Evolutionary conservation across 805 yeast genomes (phyloP), one percentile per base, ranked within the genome.

Genomic region (Blastobotrys americana): DNA sequence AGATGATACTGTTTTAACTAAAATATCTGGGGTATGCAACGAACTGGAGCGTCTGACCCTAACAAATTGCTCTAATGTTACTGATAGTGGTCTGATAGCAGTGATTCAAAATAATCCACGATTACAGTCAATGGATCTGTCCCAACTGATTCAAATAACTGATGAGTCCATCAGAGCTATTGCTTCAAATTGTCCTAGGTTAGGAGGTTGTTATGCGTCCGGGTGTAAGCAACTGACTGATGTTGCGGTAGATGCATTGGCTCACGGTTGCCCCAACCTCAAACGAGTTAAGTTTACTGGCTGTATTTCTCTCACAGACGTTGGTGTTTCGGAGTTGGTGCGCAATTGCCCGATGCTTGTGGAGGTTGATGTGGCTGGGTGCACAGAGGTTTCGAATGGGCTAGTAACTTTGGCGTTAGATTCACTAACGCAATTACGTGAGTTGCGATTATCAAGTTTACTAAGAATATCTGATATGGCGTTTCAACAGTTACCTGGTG

Each of bases 171-270:
- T 87, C 47, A 53, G 64, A 22, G 77, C 84, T 4, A 69, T 90
- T 51, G 87, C 96, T 2, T 58, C 59, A 5, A 72, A 77, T 55
- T 89, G 96, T 62, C 74, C 76, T 31, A 68, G 90, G 39, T 69
- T 90, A 37, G 97, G 90, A 65, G 96, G 96, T 1, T 68, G 89
- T 38, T 89, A 88, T 60, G 93, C 93, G 0, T 89, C 95, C 1
- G 85, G 84, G 4, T 88, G 96, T 46, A 76, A 76, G 31, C 64
- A 69, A n/a, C 80, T 90, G 2, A 70, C 83, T 4, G 84, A 84
- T 50, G 66, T 58, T 3, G 84, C 90, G 1, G 71, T 90, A 9
- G 55, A 76, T 25, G 64, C 65, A 31, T 69, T 89, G 47, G 73
- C 86, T 9, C 56, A 65, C 25, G 69, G 71, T 27, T 86, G 96